Conservation (phyloP, 805 yeast genomes). For the Grigorovia yakushimaensis region DNA sequence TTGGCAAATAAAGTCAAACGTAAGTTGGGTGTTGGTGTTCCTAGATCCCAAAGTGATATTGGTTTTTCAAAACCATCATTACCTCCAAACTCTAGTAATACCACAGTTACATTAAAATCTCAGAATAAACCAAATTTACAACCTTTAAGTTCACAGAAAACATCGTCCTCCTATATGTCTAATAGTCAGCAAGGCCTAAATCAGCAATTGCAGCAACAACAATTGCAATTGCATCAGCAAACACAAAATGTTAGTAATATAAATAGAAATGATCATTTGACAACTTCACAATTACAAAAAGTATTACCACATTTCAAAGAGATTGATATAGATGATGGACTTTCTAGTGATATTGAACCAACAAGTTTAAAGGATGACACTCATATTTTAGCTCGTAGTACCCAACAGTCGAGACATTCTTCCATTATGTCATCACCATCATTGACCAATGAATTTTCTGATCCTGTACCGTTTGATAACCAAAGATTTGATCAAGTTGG, state of each 20-base stretch:
- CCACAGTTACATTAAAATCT: conserved; percentile 5
- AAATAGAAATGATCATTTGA: background rate
- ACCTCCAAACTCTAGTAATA: conserved; percentile 18
- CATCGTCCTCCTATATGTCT: background rate
- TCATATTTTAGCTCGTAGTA: background rate
- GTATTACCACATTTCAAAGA: conserved; percentile 21
- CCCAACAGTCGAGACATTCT: background rate
- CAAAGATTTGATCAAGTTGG: conserved; percentile 22
- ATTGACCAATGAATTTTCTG: conserved; percentile 25
- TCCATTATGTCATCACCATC: conserved; percentile 22
- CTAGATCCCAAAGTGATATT: conserved; percentile 26
- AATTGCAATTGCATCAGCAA: background rate
- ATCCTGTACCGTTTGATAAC: conserved; percentile 24
- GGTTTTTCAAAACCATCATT: conserved; percentile 19
- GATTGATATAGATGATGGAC: conserved; percentile 28
- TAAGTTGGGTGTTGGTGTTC: conserved; percentile 12
- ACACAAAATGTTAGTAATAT: background rate
- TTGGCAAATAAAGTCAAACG: conserved; percentile 13
- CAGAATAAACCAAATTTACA: background rate
- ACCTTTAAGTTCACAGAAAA: conserved; percentile 1
- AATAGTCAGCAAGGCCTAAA: background rate
- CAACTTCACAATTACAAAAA: conserved; percentile 3
- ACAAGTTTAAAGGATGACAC: background rate
- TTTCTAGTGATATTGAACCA: conserved; percentile 31
- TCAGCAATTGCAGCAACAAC: background rate